Conservation (phyloP, 148 eudicot genomes). For the Rhododendron vialii region DNA sequence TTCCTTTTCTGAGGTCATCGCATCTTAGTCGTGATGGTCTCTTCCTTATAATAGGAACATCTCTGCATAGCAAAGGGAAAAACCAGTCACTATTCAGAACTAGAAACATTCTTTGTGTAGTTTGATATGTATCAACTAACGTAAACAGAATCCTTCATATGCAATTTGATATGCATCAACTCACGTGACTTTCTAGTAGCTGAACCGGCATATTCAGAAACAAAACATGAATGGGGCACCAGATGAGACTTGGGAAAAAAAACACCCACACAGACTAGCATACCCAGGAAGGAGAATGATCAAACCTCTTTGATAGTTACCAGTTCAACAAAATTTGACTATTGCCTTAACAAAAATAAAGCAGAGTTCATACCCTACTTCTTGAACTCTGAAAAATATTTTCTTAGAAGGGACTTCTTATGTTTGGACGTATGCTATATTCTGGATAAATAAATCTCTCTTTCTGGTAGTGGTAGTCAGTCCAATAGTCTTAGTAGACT, state of each 20-base stretch:
- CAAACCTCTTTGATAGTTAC: background rate
- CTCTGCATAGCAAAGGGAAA: background rate
- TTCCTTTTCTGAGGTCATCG: constrained; percentile 50
- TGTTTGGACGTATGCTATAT: background rate
- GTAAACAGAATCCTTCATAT: background rate
- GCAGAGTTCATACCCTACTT: background rate
- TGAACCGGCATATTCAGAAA: background rate
- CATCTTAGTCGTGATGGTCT: background rate
- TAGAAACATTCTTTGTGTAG: background rate
- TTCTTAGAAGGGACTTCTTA: background rate
- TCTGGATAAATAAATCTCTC: background rate
- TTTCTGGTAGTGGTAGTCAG: background rate
- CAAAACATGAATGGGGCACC: background rate
- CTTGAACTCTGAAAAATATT: background rate
- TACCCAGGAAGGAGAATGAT: background rate
- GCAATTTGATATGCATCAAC: background rate
- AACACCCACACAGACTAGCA: background rate
- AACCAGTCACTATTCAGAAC: background rate
- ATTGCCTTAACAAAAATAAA: background rate
- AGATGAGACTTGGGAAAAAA: background rate
- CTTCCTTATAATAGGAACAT: background rate
- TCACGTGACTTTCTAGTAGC: background rate
- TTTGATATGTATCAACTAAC: background rate
- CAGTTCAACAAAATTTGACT: background rate
- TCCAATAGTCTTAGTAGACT: background rate